Base-by-base conservation (phyloP, 2,329 filamentous ascomycete species). In the Ceratocystis cubensis region DNA sequence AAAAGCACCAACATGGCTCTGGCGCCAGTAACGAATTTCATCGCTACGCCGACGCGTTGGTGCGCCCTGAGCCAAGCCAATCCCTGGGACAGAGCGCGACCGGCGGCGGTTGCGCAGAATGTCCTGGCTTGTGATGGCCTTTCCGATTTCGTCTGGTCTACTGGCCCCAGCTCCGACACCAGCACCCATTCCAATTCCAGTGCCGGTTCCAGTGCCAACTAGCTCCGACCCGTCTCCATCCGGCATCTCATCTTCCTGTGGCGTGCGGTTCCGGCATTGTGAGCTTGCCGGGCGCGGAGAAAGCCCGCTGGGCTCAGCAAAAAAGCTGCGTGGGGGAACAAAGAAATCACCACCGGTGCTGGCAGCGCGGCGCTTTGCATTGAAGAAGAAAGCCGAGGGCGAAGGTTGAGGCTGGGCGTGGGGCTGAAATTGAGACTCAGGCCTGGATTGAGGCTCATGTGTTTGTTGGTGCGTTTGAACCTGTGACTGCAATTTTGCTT, bases 11-110 rank as follows among this genome's bases (percentile, higher is more conserved):
- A 80, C 80, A 69, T 84, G 83, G 69, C 84, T 86, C 71, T 83
- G 80, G 68, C 84, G 78, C 83, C 84, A 86, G 71, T 83, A 84
- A 13, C 82, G 80, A 48, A 86, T 85, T 72, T 87, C 84, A 66
- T 84, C 83, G 71, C 83, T 86, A 37, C 84, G 80, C 45, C 83
- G 79, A 56, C 83, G 79, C 15, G 37, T 46, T 2, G 64, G n/a
- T 2, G 37, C 8, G 8, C 37, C 50, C 4, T 63, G 44, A 20
- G 25, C 44, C 37, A 78, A 76, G 4, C 78, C 75, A 22, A 86
- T 75, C 8, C 82, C 81, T 0, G 83, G 84, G 10, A 87, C 72
- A 69, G 84, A 86, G 62, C 83, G 78, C 1, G 84, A 87, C 59
- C 84, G 80, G 56, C 84, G 78, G 59, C 81, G 80, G 33, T 78